A percentile compares a stretch with the other conserved stretches of the same genome.
These are phyloP conservation scores for Sporothrix curviconia DNA, from an alignment of 2,329 filamentous ascomycete species.

Conservation along the genomic window DNA sequence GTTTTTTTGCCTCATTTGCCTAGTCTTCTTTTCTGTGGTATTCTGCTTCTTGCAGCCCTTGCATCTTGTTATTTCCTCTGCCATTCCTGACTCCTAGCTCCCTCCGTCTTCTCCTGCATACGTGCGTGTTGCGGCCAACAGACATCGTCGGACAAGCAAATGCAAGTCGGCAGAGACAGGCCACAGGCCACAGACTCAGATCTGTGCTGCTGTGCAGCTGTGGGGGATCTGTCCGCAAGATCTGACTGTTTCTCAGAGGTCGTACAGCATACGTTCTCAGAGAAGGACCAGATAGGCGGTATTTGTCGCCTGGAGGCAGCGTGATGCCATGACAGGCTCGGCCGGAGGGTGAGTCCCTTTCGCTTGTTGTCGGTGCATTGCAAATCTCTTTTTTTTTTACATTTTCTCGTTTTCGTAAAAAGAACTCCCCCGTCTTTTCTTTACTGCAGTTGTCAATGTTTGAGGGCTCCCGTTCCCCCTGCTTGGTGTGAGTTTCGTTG, in stretches of 20 bases:
- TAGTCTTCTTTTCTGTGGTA: no score
- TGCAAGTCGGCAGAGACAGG: constrained; percentile 1
- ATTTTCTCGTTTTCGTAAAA: no score
- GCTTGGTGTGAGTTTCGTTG: no score
- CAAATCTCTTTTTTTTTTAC: neutral
- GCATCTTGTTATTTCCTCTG: neutral
- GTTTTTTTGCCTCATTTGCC: neutral
- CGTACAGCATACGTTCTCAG: neutral
- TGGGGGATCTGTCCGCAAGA: neutral
- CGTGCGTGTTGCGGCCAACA: constrained; percentile 3
- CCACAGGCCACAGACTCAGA: constrained; percentile 3
- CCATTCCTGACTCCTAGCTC: no score
- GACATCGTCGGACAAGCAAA: constrained; percentile 8
- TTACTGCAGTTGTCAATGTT: no score
- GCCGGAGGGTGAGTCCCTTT: neutral
- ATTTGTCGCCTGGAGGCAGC: neutral
- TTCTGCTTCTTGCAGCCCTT: neutral
- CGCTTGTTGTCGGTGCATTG: neutral
- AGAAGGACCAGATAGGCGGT: neutral
- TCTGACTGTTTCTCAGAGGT: neutral
- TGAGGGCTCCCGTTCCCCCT: no score
- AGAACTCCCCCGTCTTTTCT: no score
- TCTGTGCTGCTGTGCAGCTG: neutral
- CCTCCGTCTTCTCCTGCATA: neutral
- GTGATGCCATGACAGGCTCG: neutral